These are phyloP conservation scores for Microdochium trichocladiopsis DNA, from an alignment of 2,329 filamentous ascomycete species.

Conservation along the genomic window DNA sequence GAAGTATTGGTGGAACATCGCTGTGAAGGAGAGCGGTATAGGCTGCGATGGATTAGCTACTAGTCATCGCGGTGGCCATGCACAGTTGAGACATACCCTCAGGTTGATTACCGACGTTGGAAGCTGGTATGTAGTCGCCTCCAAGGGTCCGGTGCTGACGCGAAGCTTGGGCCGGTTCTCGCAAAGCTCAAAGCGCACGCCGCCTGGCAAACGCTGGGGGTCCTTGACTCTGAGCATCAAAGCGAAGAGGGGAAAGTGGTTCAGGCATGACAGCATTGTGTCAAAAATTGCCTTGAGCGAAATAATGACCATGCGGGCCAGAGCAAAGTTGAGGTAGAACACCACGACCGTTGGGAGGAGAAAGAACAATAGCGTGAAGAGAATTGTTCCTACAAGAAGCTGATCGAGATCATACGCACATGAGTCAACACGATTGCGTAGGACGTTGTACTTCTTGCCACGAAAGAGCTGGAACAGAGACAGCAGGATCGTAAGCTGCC, in stretches of 20 bases:
- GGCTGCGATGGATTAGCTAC: constrained; percentile 44
- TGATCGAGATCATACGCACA: constrained; percentile 99
- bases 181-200: constrained; percentile 84
- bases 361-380: constrained; percentile 94
- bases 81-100: constrained; percentile 55
- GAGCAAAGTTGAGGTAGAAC: constrained; percentile 94
- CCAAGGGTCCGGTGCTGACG: background rate
- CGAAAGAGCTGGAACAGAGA: constrained; percentile 98
- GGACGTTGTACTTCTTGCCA: constrained; percentile 94
- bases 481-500: constrained; percentile 94
- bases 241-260: constrained; percentile 96
- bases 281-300: constrained; percentile 86
- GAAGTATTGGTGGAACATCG: constrained; percentile 97
- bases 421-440: constrained; percentile 95
- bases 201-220: constrained; percentile 76
- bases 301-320: constrained; percentile 92
- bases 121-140: constrained; percentile 23
- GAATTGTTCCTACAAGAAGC: constrained; percentile 87
- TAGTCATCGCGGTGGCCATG: background rate
- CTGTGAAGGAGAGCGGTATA: constrained; percentile 80
- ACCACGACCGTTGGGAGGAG: constrained; percentile 90
- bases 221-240: constrained; percentile 96
- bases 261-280: constrained; percentile 85
- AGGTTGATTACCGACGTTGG: constrained; percentile 79
- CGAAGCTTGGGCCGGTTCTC: constrained; percentile 52